phyloP scores from a whole-genome alignment of 192 early-diverging fungal genomes.

The Coemansia sp. region DNA sequence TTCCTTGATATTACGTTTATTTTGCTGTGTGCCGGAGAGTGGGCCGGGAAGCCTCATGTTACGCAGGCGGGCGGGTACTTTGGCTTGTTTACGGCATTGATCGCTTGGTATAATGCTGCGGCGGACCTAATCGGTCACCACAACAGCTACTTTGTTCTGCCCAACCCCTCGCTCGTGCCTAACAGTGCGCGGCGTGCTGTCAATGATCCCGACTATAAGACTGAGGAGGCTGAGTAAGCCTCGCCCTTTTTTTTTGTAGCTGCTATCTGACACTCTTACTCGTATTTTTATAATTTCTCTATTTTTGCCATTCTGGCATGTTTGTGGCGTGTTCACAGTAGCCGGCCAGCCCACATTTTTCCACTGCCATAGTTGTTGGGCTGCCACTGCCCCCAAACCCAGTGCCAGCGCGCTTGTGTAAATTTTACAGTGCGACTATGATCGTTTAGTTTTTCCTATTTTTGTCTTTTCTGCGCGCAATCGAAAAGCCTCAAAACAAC shows the following conservation, averaged over 20 bases:
- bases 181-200: slow-evolving; percentile 1
- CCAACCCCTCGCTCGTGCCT: slow-evolving; percentile 50
- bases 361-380: not conserved
- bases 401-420: not conserved
- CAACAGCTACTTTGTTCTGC: slow-evolving; percentile 59
- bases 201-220: slow-evolving; percentile 37
- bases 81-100: slow-evolving; percentile 68
- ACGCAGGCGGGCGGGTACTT: slow-evolving; percentile 69
- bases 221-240: slow-evolving; percentile 21
- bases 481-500: not conserved
- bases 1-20: slow-evolving; percentile 69
- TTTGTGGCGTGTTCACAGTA: not conserved
- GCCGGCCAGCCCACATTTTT: not conserved
- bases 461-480: not conserved
- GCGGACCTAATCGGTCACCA: slow-evolving; percentile 58
- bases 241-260: not conserved
- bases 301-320: not conserved
- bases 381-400: not conserved
- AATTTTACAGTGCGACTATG: not conserved
- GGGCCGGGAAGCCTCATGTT: slow-evolving; percentile 46
- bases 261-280: not conserved
- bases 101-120: slow-evolving; percentile 75
- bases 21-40: slow-evolving; percentile 64
- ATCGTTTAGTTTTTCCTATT: not conserved
- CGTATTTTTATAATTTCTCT: slow-evolving; percentile 1